phyloP scores from a whole-genome alignment of 2,329 filamentous ascomycete species.

The Aureobasidium zeae region DNA sequence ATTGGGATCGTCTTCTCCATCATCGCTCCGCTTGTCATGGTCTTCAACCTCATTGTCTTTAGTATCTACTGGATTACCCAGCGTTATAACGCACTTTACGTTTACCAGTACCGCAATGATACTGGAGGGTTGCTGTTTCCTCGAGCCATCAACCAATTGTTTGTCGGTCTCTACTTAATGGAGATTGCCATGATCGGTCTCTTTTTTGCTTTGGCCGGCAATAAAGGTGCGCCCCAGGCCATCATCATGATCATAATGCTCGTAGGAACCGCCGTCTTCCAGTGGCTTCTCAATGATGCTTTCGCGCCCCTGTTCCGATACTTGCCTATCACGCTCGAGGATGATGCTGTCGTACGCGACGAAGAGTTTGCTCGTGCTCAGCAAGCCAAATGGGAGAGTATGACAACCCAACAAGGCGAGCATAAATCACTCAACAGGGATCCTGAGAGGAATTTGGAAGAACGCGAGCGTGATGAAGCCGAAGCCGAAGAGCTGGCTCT shows the following conservation, averaged over 20 bases:
- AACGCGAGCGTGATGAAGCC: constrained; percentile 31
- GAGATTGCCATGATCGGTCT: constrained; percentile 81
- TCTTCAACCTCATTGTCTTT: constrained; percentile 93
- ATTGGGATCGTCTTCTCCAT: constrained; percentile 81
- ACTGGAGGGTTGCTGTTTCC: constrained; percentile 91
- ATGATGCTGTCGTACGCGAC: constrained; percentile 86
- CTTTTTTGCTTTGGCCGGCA: constrained; percentile 64
- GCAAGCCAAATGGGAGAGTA: constrained; percentile 25
- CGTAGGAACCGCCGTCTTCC: constrained; percentile 64
- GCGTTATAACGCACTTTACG: constrained; percentile 93
- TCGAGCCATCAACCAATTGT: constrained; percentile 91
- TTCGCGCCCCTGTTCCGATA: constrained; percentile 83
- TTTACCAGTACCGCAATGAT: constrained; percentile 79
- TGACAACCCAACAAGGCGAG: constrained; percentile 35
- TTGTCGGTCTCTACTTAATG: constrained; percentile 91
- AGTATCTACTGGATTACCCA: constrained; percentile 87
- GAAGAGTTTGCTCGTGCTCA: constrained; percentile 73
- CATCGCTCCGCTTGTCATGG: constrained; percentile 77
- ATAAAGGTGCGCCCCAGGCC: constrained; percentile 63
- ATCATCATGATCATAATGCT: constrained; percentile 73
- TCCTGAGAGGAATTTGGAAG: constrained; percentile 30
- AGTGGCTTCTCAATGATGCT: constrained; percentile 68
- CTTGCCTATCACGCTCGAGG: constrained; percentile 88
- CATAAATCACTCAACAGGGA: constrained; percentile 11
- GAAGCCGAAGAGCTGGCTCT: constrained; percentile 27